These are phyloP conservation scores for Fraxinus anomala DNA, from an alignment of 257 asterid species.

Conservation along the genomic window DNA sequence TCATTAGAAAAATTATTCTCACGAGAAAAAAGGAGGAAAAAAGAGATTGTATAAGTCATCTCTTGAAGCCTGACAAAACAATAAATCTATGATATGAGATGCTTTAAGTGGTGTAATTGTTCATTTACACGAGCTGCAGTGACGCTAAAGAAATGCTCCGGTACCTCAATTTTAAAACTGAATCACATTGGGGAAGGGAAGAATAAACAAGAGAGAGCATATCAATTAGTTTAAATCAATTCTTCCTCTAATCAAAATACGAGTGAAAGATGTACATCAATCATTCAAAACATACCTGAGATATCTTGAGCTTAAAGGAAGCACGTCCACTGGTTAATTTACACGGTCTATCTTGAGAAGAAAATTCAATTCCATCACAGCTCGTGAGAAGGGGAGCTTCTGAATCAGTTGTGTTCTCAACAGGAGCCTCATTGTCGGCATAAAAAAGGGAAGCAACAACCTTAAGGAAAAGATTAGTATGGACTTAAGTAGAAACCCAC, in stretches of 20 bases:
- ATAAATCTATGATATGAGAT: background rate
- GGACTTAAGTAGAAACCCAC: conserved; percentile 13
- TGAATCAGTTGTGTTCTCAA: conserved; percentile 68
- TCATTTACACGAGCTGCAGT: background rate
- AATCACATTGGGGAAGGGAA: conserved; percentile 2
- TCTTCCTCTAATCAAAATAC: conserved; percentile 4
- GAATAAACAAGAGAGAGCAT: background rate
- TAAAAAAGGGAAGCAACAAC: conserved; percentile 80
- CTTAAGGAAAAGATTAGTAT: conserved; percentile 41
- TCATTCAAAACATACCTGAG: conserved; percentile 53
- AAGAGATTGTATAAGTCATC: background rate
- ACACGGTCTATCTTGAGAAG: conserved; percentile 63
- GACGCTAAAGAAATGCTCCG: background rate
- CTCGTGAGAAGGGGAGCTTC: conserved; percentile 79
- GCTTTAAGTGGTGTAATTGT: background rate
- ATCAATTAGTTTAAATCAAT: background rate
- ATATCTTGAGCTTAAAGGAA: conserved; percentile 83
- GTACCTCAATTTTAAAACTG: conserved; percentile 11
- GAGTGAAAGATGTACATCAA: background rate
- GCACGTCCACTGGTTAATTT: conserved; percentile 68
- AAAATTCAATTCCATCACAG: conserved; percentile 69
- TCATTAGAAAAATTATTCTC: background rate
- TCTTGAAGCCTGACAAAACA: conserved; percentile 2
- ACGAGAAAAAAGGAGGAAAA: conserved; percentile 4
- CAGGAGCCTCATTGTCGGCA: conserved; percentile 61